phyloP scores from a whole-genome alignment of 75 land plant species.

The Chamaecyparis obtusa region DNA sequence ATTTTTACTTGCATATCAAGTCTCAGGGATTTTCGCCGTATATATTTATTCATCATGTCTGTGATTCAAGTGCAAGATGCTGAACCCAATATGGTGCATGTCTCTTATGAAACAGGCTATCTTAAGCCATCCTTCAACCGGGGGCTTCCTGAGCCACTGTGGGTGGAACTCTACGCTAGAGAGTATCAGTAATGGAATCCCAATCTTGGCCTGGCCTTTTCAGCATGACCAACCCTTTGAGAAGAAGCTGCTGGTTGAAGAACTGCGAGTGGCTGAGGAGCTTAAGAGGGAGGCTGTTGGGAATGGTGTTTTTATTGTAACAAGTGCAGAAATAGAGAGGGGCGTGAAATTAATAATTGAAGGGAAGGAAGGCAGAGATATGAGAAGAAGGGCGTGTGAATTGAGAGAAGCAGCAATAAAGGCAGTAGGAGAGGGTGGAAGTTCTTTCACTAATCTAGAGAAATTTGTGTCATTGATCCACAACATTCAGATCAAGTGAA shows the following conservation, averaged over 20 bases:
- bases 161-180: conserved; percentile 23
- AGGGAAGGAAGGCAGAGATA: background rate
- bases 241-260: conserved; percentile 21
- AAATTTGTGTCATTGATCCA: background rate
- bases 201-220: conserved; percentile 14
- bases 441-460: background rate
- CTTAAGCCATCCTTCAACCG: conserved; percentile 9
- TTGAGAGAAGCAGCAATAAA: background rate
- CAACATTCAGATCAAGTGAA: background rate
- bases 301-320: background rate
- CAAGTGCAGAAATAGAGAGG: background rate
- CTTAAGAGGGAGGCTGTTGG: background rate
- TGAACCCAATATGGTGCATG: background rate
- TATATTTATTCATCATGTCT: background rate
- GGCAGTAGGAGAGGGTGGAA: background rate
- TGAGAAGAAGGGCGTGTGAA: background rate
- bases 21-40: background rate
- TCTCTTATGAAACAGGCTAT: background rate
- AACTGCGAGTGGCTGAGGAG: background rate
- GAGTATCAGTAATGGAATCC: conserved; percentile 15
- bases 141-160: conserved; percentile 19
- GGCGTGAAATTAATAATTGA: background rate
- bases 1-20: background rate
- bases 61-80: background rate
- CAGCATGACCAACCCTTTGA: conserved; percentile 6